Base-by-base conservation (phyloP, 164 flowering plant species). In the Saururus chinensis region DNA sequence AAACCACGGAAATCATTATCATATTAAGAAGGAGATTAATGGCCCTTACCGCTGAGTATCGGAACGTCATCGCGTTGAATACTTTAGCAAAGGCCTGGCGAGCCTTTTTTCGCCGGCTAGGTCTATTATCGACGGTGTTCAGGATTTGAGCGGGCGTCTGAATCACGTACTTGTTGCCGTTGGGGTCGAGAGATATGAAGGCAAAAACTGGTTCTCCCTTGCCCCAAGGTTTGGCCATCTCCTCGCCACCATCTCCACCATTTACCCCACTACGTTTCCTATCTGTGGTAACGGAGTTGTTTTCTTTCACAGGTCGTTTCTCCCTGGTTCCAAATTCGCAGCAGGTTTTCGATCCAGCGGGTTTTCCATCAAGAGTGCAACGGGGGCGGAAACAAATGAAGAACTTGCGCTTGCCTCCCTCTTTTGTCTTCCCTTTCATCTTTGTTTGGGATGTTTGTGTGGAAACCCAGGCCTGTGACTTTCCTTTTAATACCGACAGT, bases 371-470 rank as follows among this genome's bases (percentile, higher is more conserved):
- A 45, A 7, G 49, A 45, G 49, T 17, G 49, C 49, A 45, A 45
- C 17, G 11, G 17, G 53, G 53, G 35, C 59, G 53, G 53, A 55
- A 55, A 55, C 66, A 55, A 13, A 63, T n/a, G n/a, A 63, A 42
- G 2, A 53, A 56, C 22, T 25, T 53, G 26, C 42, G 51, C 19
- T 40, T 40, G 49, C 58, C 37, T 62, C 51, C 51, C 51, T 30
- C 40, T 16, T 53, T 53, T 57, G n/a, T 62, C 21, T 6, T 17
- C 22, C 26, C 21, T 40, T 59, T 24, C 56, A 20, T 19, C 25
- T 53, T n/a, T 20, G 22, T 13, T 19, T 9, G 9, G 9, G 22
- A 7, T 53, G 20, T 53, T 20, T 10, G 12, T 20, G 5, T 19
- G 49, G 1, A 1, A 17, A 45, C 19, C 30, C 25, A 24, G 58